Evolutionary conservation across 352 stramenopile genomes (phyloP).

Genomic region (Phytophthora multivora): DNA sequence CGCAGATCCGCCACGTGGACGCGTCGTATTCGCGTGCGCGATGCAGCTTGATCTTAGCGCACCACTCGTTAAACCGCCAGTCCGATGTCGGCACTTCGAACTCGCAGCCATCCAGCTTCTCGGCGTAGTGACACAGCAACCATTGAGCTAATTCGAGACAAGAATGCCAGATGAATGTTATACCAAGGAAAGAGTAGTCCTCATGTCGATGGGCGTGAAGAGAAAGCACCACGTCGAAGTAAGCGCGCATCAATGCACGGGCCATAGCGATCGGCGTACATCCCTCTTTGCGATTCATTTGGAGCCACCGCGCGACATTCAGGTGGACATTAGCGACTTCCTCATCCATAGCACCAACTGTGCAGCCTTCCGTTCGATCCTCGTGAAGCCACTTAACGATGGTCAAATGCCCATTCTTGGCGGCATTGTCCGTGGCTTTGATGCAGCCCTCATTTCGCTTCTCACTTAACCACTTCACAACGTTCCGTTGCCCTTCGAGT

Average conservation of each 20-base stretch:
- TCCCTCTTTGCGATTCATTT: slow-evolving; percentile 12
- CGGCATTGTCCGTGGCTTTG: slow-evolving; percentile 34
- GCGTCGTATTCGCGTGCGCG: slow-evolving; percentile 10
- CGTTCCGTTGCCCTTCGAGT: slow-evolving; percentile 16
- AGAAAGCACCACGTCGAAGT: slow-evolving; percentile 29
- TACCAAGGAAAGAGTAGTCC: slow-evolving; percentile 29
- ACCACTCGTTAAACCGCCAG: slow-evolving; percentile 30
- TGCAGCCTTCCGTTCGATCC: slow-evolving; percentile 18
- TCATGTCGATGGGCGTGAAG: slow-evolving; percentile 16
- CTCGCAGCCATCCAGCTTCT: slow-evolving; percentile 15
- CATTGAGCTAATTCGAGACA: slow-evolving; percentile 24
- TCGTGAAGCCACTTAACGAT: slow-evolving; percentile 31
- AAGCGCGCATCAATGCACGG: slow-evolving; percentile 2
- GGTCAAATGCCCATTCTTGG: slow-evolving; percentile 25
- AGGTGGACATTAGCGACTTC: slow-evolving; percentile 16
- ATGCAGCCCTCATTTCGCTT: slow-evolving; percentile 30
- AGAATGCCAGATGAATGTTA: slow-evolving; percentile 16
- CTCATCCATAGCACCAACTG: slow-evolving; percentile 22
- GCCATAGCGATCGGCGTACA: slow-evolving; percentile 16
- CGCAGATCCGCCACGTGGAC: slow-evolving; percentile 25
- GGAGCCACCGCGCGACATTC: slow-evolving; percentile 22
- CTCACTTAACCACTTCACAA: slow-evolving; percentile 24
- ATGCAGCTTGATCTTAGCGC: slow-evolving; percentile 18
- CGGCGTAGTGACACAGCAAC: slow-evolving; percentile 12
- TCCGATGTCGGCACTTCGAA: slow-evolving; percentile 26